Evolutionary conservation across 202 grass and related monocot species (phyloP).

Genomic region (Cymbopogon flexuosus): DNA sequence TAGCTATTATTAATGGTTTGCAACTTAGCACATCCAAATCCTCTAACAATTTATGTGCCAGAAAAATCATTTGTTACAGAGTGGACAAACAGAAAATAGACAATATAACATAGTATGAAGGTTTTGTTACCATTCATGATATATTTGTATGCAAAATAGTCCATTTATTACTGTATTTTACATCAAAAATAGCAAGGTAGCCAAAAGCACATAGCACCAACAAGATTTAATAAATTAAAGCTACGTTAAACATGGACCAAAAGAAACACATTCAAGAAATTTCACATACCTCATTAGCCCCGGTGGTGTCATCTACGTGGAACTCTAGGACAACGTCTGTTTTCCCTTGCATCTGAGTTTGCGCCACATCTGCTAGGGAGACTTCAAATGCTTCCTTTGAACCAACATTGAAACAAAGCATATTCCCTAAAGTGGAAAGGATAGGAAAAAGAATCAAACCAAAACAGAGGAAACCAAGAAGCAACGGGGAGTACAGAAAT

Average conservation of each 20-base stretch:
- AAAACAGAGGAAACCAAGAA: constrained; percentile 22
- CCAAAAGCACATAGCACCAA: background rate
- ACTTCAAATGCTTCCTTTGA: constrained; percentile 90
- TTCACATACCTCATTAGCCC: constrained; percentile 67
- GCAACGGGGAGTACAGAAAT: background rate
- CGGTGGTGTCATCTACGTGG: constrained; percentile 95
- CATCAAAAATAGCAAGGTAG: background rate
- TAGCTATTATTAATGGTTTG: background rate
- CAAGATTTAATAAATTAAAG: constrained; percentile 17
- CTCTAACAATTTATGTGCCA: background rate
- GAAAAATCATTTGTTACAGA: constrained; percentile 8
- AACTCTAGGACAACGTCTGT: constrained; percentile 92
- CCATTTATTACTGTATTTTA: background rate
- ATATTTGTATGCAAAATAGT: background rate
- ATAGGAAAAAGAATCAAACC: constrained; percentile 7
- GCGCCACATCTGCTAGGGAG: constrained; percentile 86
- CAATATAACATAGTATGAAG: constrained; percentile 7
- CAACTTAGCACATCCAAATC: background rate
- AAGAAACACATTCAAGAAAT: constrained; percentile 22
- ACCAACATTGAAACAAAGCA: constrained; percentile 81
- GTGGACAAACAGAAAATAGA: background rate
- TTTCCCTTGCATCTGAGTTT: constrained; percentile 87
- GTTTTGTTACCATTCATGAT: background rate
- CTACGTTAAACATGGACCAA: background rate
- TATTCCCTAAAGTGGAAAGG: constrained; percentile 55